phyloP scores from a whole-genome alignment of 2,329 filamentous ascomycete genomes.

The Aspergillus sp. region DNA sequence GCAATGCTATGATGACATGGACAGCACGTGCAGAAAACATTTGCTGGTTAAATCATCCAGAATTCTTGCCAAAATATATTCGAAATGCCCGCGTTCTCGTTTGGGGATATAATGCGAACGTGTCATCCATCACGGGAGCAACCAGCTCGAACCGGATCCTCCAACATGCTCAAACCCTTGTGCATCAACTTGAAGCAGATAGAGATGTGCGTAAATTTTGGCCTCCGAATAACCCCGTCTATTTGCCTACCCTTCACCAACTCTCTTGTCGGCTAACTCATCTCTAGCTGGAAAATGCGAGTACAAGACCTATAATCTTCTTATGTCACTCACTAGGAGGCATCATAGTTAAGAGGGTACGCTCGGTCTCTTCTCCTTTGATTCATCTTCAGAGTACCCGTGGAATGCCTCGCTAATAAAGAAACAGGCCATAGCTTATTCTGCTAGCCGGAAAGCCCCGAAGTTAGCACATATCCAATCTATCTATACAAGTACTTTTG shows the following conservation, averaged over 20 bases:
- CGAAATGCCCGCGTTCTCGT: conserved; percentile 22
- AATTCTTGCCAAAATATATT: conserved; percentile 28
- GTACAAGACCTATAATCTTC: conserved; percentile 34
- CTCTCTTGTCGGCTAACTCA: conserved; percentile 4
- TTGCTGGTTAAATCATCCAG: conserved; percentile 27
- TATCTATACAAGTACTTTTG: conserved; percentile 33
- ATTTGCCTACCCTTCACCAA: neutral
- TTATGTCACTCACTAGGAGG: conserved; percentile 38
- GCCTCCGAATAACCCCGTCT: conserved; percentile 1
- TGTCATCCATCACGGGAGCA: conserved; percentile 14
- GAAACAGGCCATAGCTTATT: conserved; percentile 29
- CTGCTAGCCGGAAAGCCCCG: conserved; percentile 17
- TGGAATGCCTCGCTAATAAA: neutral
- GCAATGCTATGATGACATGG: conserved; percentile 35
- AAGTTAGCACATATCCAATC: conserved; percentile 26
- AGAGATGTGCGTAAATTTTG: conserved; percentile 17
- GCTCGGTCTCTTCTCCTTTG: conserved; percentile 1
- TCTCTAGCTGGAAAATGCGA: conserved; percentile 23
- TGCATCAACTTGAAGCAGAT: conserved; percentile 28
- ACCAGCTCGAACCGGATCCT: conserved; percentile 26
- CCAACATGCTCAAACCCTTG: conserved; percentile 31
- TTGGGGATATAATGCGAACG: conserved; percentile 28
- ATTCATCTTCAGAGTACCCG: neutral
- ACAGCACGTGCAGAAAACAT: conserved; percentile 22
- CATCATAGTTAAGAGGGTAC: conserved; percentile 35